Conservation (phyloP, 1,284 basidiomycete species). For the Lignosus rhinocerotis region DNA sequence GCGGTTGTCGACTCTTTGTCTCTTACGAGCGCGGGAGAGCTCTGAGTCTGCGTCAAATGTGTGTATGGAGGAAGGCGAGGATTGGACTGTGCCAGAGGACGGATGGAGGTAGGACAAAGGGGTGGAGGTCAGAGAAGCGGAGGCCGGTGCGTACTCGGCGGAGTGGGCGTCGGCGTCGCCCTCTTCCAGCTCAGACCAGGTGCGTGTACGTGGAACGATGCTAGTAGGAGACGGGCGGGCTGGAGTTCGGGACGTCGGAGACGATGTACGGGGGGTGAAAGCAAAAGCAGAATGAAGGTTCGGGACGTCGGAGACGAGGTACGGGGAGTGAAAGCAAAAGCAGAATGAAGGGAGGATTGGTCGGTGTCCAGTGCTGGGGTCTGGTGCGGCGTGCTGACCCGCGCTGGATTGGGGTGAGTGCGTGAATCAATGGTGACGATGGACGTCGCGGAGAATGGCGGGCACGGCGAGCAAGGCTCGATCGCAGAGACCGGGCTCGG, state of each 20-base stretch:
- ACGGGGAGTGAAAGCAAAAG: slow-evolving; percentile 30
- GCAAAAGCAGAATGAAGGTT: slow-evolving; percentile 30
- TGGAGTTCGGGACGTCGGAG: too few relatives aligned
- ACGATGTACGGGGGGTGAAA: slow-evolving; percentile 18
- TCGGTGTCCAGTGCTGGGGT: slow-evolving; percentile 48
- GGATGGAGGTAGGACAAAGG: slow-evolving; percentile 31
- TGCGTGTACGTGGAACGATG: slow-evolving; percentile 63
- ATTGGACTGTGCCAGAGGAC: slow-evolving; percentile 22
- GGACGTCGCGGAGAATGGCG: slow-evolving; percentile 12
- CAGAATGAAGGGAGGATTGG: slow-evolving; percentile 28
- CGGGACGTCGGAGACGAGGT: too few relatives aligned
- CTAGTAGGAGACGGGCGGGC: slow-evolving; percentile 17
- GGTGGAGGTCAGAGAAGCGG: slow-evolving; percentile 19
- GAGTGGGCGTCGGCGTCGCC: slow-evolving; percentile 38
- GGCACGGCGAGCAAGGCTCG: slow-evolving; percentile 19
- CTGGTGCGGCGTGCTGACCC: slow-evolving; percentile 48
- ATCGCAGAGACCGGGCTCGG: slow-evolving; percentile 10
- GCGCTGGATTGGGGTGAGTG: slow-evolving; percentile 53
- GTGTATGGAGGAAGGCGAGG: slow-evolving; percentile 18
- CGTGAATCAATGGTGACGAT: slow-evolving; percentile 70
- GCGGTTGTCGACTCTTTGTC: slow-evolving; percentile 59
- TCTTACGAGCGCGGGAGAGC: slow-evolving; percentile 45
- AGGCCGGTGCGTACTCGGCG: slow-evolving; percentile 27
- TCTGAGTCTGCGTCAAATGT: slow-evolving; percentile 17
- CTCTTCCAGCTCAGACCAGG: slow-evolving; percentile 63